Evolutionary conservation across 306 rosid species (phyloP).

Genomic region (Coriaria nepalensis): DNA sequence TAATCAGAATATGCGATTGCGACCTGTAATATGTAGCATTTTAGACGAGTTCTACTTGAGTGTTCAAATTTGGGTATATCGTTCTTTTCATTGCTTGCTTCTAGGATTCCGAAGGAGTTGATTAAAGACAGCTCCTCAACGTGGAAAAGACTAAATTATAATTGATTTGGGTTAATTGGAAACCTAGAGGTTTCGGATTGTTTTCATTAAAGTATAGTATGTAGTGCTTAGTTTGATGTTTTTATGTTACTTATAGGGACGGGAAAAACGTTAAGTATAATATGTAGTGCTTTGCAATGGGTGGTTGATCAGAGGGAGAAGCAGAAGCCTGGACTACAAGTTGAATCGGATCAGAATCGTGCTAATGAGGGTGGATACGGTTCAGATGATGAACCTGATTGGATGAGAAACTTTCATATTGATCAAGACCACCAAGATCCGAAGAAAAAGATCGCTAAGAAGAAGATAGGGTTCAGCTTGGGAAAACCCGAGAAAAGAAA

Average conservation of each 20-base stretch:
- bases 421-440: conserved; percentile 22
- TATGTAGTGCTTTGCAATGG: conserved; percentile 92
- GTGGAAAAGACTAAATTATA: too few species aligned
- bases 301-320: conserved; percentile 46
- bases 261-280: conserved; percentile 83
- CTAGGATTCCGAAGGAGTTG: too few species aligned
- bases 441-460: conserved; percentile 26
- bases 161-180: too few species aligned
- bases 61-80: too few species aligned
- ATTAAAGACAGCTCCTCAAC: too few species aligned
- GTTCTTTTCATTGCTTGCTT: too few species aligned
- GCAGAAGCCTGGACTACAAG: conserved; percentile 18
- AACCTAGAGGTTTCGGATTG: too few species aligned
- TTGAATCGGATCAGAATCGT: conserved; percentile 13
- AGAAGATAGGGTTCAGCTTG: conserved; percentile 18
- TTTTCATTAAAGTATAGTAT: too few species aligned
- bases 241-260: conserved; percentile 42
- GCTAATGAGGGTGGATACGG: conserved; percentile 18
- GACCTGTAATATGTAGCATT: too few species aligned
- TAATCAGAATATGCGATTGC: too few species aligned
- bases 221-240: conserved; percentile 6
- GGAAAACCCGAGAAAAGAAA: conserved; percentile 23
- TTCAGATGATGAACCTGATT: conserved; percentile 83
- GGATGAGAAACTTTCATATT: conserved; percentile 55
- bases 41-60: too few species aligned